Evolutionary conservation across 2,329 filamentous ascomycete species (phyloP).

Genomic region (Knufia fluminis): DNA sequence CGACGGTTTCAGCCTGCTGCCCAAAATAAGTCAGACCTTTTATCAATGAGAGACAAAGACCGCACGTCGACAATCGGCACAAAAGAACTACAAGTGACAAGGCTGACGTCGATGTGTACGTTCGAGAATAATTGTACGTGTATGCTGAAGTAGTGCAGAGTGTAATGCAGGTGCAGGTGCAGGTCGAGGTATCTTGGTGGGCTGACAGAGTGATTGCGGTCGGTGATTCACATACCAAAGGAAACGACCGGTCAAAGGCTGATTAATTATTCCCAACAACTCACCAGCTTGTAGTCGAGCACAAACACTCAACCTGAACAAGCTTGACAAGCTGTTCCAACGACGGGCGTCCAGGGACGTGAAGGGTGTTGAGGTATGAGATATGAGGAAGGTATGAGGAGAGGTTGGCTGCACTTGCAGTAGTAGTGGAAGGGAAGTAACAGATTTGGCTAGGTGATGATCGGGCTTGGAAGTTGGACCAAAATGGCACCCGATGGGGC

Average conservation of each 20-base stretch:
- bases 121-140: background rate
- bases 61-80: background rate
- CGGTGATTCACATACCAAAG: slow-evolving; percentile 6
- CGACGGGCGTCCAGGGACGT: slow-evolving; percentile 3
- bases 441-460: background rate
- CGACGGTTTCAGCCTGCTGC: slow-evolving; percentile 19
- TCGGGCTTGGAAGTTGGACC: background rate
- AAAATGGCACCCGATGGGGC: background rate
- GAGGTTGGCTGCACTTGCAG: slow-evolving; percentile 6
- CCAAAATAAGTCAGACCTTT: slow-evolving; percentile 5
- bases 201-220: background rate
- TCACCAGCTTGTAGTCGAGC: slow-evolving; percentile 9
- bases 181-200: background rate
- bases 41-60: background rate
- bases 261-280: background rate
- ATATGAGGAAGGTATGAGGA: slow-evolving; percentile 9
- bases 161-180: background rate
- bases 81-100: background rate
- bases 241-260: background rate
- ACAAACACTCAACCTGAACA: slow-evolving; percentile 6
- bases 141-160: background rate
- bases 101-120: background rate
- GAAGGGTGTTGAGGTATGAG: slow-evolving; percentile 5
- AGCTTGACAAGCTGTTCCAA: slow-evolving; percentile 9
- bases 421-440: slow-evolving; percentile 3